phyloP scores from a whole-genome alignment of 345 rosid species.

The Salix arbutifolia region DNA sequence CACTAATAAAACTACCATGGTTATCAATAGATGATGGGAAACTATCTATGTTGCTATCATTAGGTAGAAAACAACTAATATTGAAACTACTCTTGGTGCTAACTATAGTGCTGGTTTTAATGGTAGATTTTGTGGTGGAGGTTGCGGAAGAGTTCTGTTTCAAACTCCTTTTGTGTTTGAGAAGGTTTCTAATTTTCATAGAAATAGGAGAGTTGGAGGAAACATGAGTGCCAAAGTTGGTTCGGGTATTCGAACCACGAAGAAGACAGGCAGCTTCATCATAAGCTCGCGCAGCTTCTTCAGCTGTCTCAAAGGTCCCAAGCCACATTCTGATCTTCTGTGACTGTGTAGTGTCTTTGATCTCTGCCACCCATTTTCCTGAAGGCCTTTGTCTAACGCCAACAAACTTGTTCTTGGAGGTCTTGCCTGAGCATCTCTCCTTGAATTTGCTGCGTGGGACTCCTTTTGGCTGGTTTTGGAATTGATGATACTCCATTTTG shows the following conservation, averaged over 20 bases:
- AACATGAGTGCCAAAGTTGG: constrained; percentile 57
- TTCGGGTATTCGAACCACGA: constrained; percentile 79
- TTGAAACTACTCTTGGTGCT: constrained; percentile 5
- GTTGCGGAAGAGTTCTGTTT: constrained; percentile 20
- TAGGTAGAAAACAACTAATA: constrained; percentile 4
- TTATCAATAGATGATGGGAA: background rate
- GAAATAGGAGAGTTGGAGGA: constrained; percentile 58
- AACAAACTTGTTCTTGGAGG: constrained; percentile 48
- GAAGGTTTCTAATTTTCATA: constrained; percentile 68
- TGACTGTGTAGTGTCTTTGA: constrained; percentile 78
- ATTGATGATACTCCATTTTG: constrained; percentile 33
- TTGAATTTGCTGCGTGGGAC: constrained; percentile 23
- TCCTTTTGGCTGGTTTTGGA: constrained; percentile 18
- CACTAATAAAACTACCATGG: background rate
- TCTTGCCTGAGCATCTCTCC: constrained; percentile 15
- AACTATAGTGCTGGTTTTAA: constrained; percentile 23
- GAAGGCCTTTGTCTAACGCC: constrained; percentile 93
- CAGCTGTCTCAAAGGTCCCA: constrained; percentile 73
- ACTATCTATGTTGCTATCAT: background rate
- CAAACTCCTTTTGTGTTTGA: constrained; percentile 55
- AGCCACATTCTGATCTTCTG: constrained; percentile 93
- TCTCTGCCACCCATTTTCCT: constrained; percentile 93
- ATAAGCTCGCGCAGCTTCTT: constrained; percentile 84
- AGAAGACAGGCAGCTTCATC: constrained; percentile 88
- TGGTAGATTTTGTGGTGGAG: constrained; percentile 7